Evolutionary conservation across 345 rosid species (phyloP).

Genomic region (Dovyalis caffra): DNA sequence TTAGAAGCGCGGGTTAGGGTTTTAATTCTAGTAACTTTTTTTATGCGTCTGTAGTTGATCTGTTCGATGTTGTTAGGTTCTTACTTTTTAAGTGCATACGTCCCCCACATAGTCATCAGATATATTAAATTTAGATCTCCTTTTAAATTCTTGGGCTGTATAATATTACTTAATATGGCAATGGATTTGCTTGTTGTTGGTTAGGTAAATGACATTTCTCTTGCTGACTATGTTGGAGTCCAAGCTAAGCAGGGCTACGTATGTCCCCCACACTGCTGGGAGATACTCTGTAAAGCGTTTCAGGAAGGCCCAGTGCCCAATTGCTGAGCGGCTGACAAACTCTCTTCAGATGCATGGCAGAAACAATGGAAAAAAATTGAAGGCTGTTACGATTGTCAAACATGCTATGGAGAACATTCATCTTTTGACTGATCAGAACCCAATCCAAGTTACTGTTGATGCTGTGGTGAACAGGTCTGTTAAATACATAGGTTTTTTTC

Average conservation of each 20-base stretch:
- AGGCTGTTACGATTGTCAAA: conserved; percentile 83
- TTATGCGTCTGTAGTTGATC: too few relatives aligned
- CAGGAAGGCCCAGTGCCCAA: conserved; percentile 96
- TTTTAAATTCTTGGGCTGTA: background rate
- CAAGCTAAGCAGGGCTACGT: conserved; percentile 78
- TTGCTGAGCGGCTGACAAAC: conserved; percentile 90
- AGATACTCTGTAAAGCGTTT: conserved; percentile 91
- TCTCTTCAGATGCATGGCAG: conserved; percentile 96
- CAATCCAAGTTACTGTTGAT: conserved; percentile 84
- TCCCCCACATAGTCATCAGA: too few relatives aligned
- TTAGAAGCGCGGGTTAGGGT: background rate
- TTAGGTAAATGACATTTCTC: conserved; percentile 71
- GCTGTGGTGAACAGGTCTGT: conserved; percentile 85
- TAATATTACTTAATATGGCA: background rate
- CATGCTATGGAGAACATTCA: conserved; percentile 96
- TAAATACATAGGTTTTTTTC: background rate
- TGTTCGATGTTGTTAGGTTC: too few relatives aligned
- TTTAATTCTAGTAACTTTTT: too few relatives aligned
- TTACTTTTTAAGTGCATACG: too few relatives aligned
- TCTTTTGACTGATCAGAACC: conserved; percentile 76
- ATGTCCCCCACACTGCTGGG: conserved; percentile 93
- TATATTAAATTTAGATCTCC: too few relatives aligned
- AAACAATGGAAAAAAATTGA: conserved; percentile 84
- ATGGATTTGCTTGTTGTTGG: background rate
- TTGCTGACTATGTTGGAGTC: conserved; percentile 73